Base-by-base conservation (phyloP, 2,329 filamentous ascomycete genomes). In the Lachnellula suecica region DNA sequence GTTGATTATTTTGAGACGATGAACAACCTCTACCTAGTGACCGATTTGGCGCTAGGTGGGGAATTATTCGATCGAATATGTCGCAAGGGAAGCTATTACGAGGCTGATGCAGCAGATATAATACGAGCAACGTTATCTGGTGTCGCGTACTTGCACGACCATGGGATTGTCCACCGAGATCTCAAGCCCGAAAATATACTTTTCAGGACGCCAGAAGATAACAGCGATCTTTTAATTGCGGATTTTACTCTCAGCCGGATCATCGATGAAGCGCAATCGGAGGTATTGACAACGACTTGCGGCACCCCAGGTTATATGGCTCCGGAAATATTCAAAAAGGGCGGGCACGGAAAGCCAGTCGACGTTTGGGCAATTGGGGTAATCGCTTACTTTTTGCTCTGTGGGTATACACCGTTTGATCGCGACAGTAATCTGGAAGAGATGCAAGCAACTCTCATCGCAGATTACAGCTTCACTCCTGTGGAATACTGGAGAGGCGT, bases 11-110 rank as follows among this genome's bases (percentile, higher is more conserved):
- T 99, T 69, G 94, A 99, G 75, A 97, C 93, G 51, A 89, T 91
- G 91, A 94, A 99, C 78, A 99, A 99, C 78, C 99, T 96, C 77
- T 99, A 99, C 72, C 97, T 99, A 63, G 92, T 99, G 64, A 99
- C 94, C 27, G 88, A 99, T 72, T 80, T 99, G 51, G 94, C 94
- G 38, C 96, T 90, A 0, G 94, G 94, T 61, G 94, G 94, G 70
- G 94, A 99, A 75, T 76, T 99, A 58, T 99, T 99, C 72, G 94
- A 99, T 68, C 87, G 95, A 51, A 99, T 99, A 65, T 99, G 94
- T 75, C 92, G 97, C 68, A 89, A 95, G 72, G 95, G 94, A 64
- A 96, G 91, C 70, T 99, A 97, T 74, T 99, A 94, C 13, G 94
- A 99, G 71, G 97, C 96, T 75, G 94, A 99, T 74, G 67, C 67